These are phyloP conservation scores for Saururus chinensis DNA, from an alignment of 164 flowering plant species.

Conservation along the genomic window DNA sequence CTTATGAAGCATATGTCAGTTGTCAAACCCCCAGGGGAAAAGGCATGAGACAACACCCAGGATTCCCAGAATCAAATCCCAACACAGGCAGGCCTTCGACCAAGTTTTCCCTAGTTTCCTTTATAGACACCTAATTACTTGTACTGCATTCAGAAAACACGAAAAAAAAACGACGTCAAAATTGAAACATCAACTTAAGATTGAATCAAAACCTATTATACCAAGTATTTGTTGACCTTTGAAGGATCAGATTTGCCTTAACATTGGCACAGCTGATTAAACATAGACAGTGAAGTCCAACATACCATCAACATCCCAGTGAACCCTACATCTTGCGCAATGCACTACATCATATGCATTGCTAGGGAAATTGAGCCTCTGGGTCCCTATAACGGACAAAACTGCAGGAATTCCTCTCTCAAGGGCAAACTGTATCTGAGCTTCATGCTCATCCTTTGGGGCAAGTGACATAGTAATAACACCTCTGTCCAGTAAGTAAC, in stretches of 20 bases:
- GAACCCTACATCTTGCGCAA: slow-evolving; percentile 93
- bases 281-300: not conserved
- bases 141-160: too few species aligned
- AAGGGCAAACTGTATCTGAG: slow-evolving; percentile 95
- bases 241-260: not conserved
- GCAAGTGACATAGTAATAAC: slow-evolving; percentile 93
- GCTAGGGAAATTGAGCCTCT: slow-evolving; percentile 61
- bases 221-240: not conserved
- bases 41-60: too few species aligned
- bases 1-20: too few species aligned
- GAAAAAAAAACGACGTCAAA: too few species aligned
- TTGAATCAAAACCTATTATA: not conserved
- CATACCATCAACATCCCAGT: slow-evolving; percentile 90
- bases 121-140: too few species aligned
- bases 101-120: too few species aligned
- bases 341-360: slow-evolving; percentile 77
- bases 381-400: slow-evolving; percentile 80
- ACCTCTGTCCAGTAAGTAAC: slow-evolving; percentile 63
- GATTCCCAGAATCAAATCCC: too few species aligned
- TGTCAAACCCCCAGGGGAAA: too few species aligned
- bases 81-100: too few species aligned
- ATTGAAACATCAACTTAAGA: not conserved
- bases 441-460: slow-evolving; percentile 97
- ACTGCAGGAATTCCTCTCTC: slow-evolving; percentile 94
- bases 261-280: not conserved